Evolutionary conservation across 129 eudicot genomes (phyloP), one percentile per base, ranked within the genome.

Genomic region (Lactuca sativa): DNA sequence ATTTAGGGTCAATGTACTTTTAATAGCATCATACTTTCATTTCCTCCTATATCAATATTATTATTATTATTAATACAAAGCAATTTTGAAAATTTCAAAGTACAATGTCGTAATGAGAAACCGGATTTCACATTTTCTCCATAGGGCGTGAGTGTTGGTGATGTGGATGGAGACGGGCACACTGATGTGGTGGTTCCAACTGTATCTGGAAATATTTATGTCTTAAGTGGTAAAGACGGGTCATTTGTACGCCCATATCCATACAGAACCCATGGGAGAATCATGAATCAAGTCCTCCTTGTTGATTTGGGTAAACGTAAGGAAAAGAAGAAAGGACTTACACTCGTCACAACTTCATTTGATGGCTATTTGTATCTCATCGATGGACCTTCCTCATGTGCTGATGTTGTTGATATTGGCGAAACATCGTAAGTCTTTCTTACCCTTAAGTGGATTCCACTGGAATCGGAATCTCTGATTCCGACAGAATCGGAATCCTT

Each of bases 191-290:
- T 95, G 65, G 85, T 95, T 72, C 93, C 99, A 59, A 95, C 99
- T 32, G 51, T 87, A 44, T 95, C 97, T 7, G 99, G 99, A 59
- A 95, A 95, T 73, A 95, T 95, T 49, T 85, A 95, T 57, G 97
- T 95, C 59, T 93, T 95, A 18, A 95, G 85, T 64, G 99, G 99
- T 64, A 87, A 76, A 69, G 97, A 95, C 74, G 99, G 99, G 14
- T 83, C 92, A 32, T 36, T 49, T 13, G 86, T 95, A 16, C 84
- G 99, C 6, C 99, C 97, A 9, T 90, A 85, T 82, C 97, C 99
- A n/a, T 95, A 90, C 66, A 87, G 99, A 83, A 95, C 99, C 74
- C 99, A 95, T 61, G 99, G 99, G 51, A 85, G 99, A 84, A 87
- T 95, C 30, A 95, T 90, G 99, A 95, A 84, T 78, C 90, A 82